Evolutionary conservation across 257 asterid species (phyloP).

Genomic region (Striga asiatica): DNA sequence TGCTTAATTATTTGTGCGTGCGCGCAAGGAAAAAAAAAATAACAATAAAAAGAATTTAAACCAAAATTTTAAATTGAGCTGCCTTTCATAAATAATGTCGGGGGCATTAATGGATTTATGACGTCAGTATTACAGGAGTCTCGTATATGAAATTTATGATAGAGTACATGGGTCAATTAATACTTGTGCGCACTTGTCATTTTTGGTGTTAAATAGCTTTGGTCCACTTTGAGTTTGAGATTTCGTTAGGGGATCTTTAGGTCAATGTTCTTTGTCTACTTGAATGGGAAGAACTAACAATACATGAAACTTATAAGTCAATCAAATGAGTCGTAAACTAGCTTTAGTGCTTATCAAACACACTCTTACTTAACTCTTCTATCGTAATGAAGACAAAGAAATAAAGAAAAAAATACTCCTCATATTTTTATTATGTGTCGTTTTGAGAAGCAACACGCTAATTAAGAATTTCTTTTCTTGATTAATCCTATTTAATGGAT

Average conservation of each 20-base stretch:
- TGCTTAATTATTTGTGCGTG: constrained; percentile 1
- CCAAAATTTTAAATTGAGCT: neutral
- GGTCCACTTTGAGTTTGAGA: constrained; percentile 16
- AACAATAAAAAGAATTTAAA: too few species aligned
- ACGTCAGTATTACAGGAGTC: constrained; percentile 18
- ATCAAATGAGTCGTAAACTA: too few species aligned
- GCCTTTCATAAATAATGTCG: constrained; percentile 20
- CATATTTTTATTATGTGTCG: too few species aligned
- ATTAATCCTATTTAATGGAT: too few species aligned
- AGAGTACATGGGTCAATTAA: constrained; percentile 2
- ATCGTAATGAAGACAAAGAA: too few species aligned
- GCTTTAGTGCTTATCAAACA: too few species aligned
- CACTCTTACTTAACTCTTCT: too few species aligned
- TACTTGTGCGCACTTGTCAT: constrained; percentile 11
- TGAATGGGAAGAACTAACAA: neutral
- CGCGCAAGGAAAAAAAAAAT: neutral
- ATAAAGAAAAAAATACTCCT: too few species aligned
- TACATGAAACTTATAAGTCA: too few species aligned
- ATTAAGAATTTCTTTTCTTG: too few species aligned
- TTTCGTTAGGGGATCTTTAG: constrained; percentile 12
- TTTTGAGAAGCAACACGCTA: too few species aligned
- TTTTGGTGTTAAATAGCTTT: neutral
- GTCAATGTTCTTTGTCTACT: neutral
- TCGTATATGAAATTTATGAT: constrained; percentile 14
- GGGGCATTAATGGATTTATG: constrained; percentile 8